Evolutionary conservation across 2,329 filamentous ascomycete genomes (phyloP).

Genomic region (Lachnellula suecica): DNA sequence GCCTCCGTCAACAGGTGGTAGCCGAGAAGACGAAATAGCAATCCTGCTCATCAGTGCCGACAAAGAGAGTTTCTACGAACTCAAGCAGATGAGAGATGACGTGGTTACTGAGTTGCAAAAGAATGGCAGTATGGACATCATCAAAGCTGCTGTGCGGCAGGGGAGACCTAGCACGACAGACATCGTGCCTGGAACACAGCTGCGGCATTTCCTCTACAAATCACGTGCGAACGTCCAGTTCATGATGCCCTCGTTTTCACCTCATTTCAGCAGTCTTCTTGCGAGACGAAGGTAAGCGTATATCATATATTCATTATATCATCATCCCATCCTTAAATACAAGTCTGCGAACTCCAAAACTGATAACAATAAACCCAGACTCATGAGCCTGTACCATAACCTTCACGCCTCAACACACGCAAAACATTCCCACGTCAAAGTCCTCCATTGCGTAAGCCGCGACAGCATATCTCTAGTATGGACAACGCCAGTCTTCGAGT

Average conservation of each 20-base stretch:
- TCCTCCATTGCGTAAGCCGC: slow-evolving; percentile 76
- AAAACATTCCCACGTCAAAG: slow-evolving; percentile 80
- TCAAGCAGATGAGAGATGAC: slow-evolving; percentile 71
- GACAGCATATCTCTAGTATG: slow-evolving; percentile 82
- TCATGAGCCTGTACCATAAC: slow-evolving; percentile 82
- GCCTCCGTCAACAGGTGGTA: slow-evolving; percentile 67
- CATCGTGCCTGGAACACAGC: slow-evolving; percentile 74
- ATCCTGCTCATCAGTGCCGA: slow-evolving; percentile 90
- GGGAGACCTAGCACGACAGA: slow-evolving; percentile 73
- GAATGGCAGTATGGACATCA: slow-evolving; percentile 72
- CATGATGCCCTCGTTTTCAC: slow-evolving; percentile 79
- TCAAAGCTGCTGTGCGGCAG: slow-evolving; percentile 66
- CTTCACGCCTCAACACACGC: slow-evolving; percentile 84
- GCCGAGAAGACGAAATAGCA: slow-evolving; percentile 77
- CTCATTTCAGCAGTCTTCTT: slow-evolving; percentile 61
- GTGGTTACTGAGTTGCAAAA: slow-evolving; percentile 69
- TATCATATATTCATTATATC: slow-evolving; percentile 7
- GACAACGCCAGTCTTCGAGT: slow-evolving; percentile 87
- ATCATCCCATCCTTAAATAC: neutral
- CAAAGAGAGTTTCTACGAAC: slow-evolving; percentile 88
- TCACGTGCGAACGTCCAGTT: slow-evolving; percentile 94
- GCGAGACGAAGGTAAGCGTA: slow-evolving; percentile 57
- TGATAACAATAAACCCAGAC: slow-evolving; percentile 38
- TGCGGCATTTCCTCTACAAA: slow-evolving; percentile 95
- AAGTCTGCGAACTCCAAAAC: neutral